Evolutionary conservation across 1,284 basidiomycete genomes (phyloP), one percentile per base, ranked within the genome.

Genomic region (Phylloporus sp.): DNA sequence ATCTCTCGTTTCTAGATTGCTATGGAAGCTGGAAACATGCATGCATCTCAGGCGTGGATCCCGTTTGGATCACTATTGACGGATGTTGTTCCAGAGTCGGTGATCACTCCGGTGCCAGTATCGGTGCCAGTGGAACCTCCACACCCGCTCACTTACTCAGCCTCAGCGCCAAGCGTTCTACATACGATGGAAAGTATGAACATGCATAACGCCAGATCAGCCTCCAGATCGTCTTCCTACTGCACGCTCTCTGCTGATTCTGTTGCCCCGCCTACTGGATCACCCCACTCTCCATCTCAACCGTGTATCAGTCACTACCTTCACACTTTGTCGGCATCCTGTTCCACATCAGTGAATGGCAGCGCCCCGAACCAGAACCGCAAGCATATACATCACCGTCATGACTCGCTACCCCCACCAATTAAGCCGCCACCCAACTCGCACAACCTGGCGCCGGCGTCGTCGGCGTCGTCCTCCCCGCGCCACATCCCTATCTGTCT

Each of bases 11-110:
- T 42, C 26, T 63, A 92, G 90, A 78, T 86, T 42, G 91, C 93
- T 11, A 75, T 86, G 31, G 77, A 85, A 55, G 88, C 82, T 28
- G 87, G 86, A 26, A 82, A 87, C 68, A 72, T 81, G n/a, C 81
- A 86, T 22, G 85, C 86, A 7, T 88, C 88, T 0, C 86, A 92
- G 68, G 81, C 84, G 3, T 95, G 93, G 93, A 69, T 86, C 20
- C 78, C 93, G 11, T 75, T 95, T 18, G 81, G 81, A 20, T 84
- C 85, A 10, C 79, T 90, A 3, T 77, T 94, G 26, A 80, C 77
- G 0, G 80, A 88, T 54, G 68, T 86, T 42, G 67, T 83, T 12
- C 82, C 83, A 12, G 68, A 72, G 26, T 74, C 62, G 13, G 32
- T 74, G 7, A 39, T n/a, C 4, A 31, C 74, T 46, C 73, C 75